Evolutionary conservation across 108 stramenopile genomes (phyloP).

Genomic region (Skeletonema menzelii): DNA sequence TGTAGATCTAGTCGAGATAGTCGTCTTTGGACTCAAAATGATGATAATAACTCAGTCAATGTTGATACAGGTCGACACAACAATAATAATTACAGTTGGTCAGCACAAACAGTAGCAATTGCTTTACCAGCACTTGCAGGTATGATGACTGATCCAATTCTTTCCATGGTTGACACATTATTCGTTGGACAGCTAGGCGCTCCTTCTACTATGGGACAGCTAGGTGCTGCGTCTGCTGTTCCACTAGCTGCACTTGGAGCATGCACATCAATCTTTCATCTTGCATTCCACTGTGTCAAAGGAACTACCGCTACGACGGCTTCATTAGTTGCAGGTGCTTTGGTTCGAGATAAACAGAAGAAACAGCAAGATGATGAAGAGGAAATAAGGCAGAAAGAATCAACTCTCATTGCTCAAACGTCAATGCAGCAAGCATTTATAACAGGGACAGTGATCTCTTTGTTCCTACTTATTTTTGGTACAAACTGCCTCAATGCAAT

Average conservation of each 20-base stretch:
- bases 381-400: slow-evolving; percentile 14
- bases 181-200: slow-evolving; percentile 56
- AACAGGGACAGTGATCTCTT: slow-evolving; percentile 35
- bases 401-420: slow-evolving; percentile 38
- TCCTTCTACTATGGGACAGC: neutral
- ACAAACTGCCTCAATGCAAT: slow-evolving; percentile 44
- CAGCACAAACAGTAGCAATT: slow-evolving; percentile 47
- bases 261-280: slow-evolving; percentile 74
- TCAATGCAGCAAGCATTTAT: slow-evolving; percentile 38
- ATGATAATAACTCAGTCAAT: neutral
- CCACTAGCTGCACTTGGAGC: slow-evolving; percentile 66
- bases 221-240: neutral
- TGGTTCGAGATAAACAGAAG: slow-evolving; percentile 10
- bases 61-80: neutral
- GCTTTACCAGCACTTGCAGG: slow-evolving; percentile 66
- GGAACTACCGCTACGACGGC: slow-evolving; percentile 60
- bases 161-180: slow-evolving; percentile 65
- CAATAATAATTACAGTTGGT: slow-evolving; percentile 33
- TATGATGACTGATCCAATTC: slow-evolving; percentile 64
- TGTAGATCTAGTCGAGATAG: neutral
- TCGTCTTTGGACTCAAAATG: neutral
- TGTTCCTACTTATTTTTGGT: slow-evolving; percentile 24
- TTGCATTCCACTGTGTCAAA: slow-evolving; percentile 67
- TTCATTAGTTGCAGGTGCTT: slow-evolving; percentile 43
- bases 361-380: neutral